phyloP scores from a whole-genome alignment of 495 filamentous ascomycete species.

The Durotheca rogersii region DNA sequence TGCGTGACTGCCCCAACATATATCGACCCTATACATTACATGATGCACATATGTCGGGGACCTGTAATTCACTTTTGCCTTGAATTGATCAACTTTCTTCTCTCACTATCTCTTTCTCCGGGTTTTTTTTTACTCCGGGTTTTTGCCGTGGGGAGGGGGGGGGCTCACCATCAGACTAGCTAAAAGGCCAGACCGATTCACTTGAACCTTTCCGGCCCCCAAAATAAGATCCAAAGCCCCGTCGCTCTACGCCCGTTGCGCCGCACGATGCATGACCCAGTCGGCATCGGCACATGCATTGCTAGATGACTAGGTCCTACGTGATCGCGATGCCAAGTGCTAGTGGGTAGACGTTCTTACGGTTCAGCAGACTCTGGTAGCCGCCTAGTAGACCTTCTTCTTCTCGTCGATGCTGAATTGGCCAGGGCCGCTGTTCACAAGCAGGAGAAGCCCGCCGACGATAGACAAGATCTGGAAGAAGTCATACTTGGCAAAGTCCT shows the following conservation, averaged over 20 bases:
- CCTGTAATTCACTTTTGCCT: conserved; percentile 16
- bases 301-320: conserved; percentile 8
- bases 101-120: neutral
- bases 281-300: conserved; percentile 21
- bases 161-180: too few relatives aligned
- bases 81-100: conserved; percentile 17
- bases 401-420: conserved; percentile 99
- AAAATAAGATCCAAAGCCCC: conserved; percentile 5
- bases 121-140: conserved; percentile 9
- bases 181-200: too few relatives aligned
- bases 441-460: conserved; percentile 89
- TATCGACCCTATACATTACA: too few relatives aligned
- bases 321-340: conserved; percentile 23
- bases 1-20: too few relatives aligned
- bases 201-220: conserved; percentile 14
- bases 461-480: conserved; percentile 99
- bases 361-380: conserved; percentile 3
- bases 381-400: conserved; percentile 96
- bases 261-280: conserved; percentile 18
- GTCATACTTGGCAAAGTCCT: conserved; percentile 99
- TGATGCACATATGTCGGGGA: too few relatives aligned
- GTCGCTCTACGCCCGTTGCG: conserved; percentile 21
- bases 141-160: conserved; percentile 2
- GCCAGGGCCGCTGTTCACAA: conserved; percentile 97
- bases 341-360: conserved; percentile 4